Base-by-base conservation (phyloP, 192 early-diverging fungal genomes). In the Gaertneriomyces semiglobifer region DNA sequence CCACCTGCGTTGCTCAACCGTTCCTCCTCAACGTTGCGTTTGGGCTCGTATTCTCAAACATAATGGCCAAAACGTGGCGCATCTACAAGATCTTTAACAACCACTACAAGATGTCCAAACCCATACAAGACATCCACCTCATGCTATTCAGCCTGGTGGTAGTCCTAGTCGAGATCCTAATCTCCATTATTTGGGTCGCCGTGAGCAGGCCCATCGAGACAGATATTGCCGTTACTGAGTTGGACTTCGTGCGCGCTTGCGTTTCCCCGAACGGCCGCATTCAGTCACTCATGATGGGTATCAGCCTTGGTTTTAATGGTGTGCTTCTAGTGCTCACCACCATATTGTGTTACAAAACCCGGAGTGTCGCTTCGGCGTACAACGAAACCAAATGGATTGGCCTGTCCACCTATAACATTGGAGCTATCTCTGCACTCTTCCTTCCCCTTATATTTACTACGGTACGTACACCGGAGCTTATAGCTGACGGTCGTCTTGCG, bases 381-480 rank as follows among this genome's bases (percentile, higher is more conserved):
- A 69, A 69, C 53, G 67, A 69, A 51, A 39, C 67, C 6, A 69
- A 69, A 47, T 62, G 58, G 58, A 62, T 69, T 33, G 67, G 67
- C 11, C 7, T 69, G 42, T 25, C 25, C 6, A 60, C 62, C 6
- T 69, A 69, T 40, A 69, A 69, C 45, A 50, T 62, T n/a, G n/a
- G n/a, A n/a, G n/a, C n/a, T n/a, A n/a, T n/a, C n/a, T n/a, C n/a
- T n/a, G n/a, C n/a, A 6, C 41, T 65, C 8, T 53, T 55, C 18
- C 8, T 65, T 10, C 63, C 63, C 3, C 43, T 65, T 9, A 51
- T 63, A 2, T 63, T 53, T 41, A 63, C 62, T 14, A 63, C 62
- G 62, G n/a, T n/a, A n/a, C n/a, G n/a, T n/a, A n/a, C n/a, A n/a
- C n/a, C n/a, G n/a, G n/a, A n/a, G n/a, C n/a, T n/a, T n/a, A n/a